Conservation (phyloP, 202 grass and related monocot species). For the Carex arenaria region DNA sequence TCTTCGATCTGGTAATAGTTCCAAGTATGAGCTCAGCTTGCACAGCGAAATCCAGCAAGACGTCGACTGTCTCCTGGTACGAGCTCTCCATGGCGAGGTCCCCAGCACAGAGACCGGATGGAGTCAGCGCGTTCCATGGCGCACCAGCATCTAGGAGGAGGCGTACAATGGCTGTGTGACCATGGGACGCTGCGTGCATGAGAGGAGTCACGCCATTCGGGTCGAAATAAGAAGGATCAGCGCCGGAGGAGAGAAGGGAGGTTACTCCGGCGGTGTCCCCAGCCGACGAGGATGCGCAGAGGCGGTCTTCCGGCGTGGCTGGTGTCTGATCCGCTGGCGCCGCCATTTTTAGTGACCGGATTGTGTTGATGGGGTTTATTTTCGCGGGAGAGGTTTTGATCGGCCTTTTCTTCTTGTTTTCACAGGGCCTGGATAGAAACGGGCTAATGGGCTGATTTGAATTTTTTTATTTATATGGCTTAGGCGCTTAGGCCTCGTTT, state of each 20-base stretch:
- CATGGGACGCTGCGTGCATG: conserved; percentile 64
- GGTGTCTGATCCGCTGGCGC: conserved; percentile 30
- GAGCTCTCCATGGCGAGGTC: conserved; percentile 48
- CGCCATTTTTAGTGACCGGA: conserved; percentile 39
- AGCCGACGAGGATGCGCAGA: conserved; percentile 49
- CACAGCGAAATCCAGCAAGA: conserved; percentile 73
- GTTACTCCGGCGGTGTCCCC: conserved; percentile 32
- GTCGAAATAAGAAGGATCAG: conserved; percentile 74
- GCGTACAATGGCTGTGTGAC: conserved; percentile 37
- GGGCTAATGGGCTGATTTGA: background rate
- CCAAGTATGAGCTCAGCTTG: conserved; percentile 88
- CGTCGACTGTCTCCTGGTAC: conserved; percentile 54
- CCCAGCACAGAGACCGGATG: conserved; percentile 52
- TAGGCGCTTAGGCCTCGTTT: background rate
- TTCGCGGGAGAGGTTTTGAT: conserved; percentile 1
- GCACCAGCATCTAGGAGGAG: conserved; percentile 62
- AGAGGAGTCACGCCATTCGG: conserved; percentile 58
- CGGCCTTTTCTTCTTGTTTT: background rate
- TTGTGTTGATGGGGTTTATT: background rate
- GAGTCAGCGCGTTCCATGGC: conserved; percentile 76
- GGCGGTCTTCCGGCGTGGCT: conserved; percentile 51
- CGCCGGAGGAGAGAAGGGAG: conserved; percentile 39
- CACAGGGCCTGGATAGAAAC: background rate
- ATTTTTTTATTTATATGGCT: background rate
- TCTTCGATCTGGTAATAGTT: conserved; percentile 41